Conservation (phyloP, 208 protist species). For the Zelonia costaricensis region DNA sequence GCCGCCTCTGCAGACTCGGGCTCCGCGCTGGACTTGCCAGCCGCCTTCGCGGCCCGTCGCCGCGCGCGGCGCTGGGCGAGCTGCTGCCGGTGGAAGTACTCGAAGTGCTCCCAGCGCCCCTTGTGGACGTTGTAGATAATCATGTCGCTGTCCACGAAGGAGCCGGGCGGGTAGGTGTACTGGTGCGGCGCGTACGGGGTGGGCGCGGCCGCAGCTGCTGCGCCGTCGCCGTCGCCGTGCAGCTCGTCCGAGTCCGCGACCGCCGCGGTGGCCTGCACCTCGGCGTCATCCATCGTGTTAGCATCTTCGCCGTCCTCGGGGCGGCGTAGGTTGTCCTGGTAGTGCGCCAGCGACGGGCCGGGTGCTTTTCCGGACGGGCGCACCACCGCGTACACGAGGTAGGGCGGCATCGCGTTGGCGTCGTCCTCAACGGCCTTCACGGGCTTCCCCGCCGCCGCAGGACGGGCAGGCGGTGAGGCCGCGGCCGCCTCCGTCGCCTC, state of each 20-base stretch:
- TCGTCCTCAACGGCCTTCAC: not conserved
- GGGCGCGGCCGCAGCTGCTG: too few relatives aligned
- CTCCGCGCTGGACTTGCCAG: not conserved
- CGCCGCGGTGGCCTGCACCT: not conserved
- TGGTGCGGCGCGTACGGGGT: conserved; percentile 29
- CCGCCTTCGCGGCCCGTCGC: conserved; percentile 9
- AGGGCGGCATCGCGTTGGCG: conserved; percentile 10
- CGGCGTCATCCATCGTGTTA: not conserved
- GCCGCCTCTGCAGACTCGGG: not conserved
- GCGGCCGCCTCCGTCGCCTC: conserved; percentile 2
- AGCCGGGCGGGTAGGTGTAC: conserved; percentile 34
- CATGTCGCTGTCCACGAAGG: conserved; percentile 61
- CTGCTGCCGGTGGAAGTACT: conserved; percentile 32
- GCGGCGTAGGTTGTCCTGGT: conserved; percentile 22
- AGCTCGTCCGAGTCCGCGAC: not conserved
- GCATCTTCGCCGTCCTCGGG: conserved; percentile 8
- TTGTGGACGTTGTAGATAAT: conserved; percentile 44
- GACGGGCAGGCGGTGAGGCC: not conserved
- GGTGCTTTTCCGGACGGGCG: conserved; percentile 25
- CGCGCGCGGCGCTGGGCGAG: conserved; percentile 17
- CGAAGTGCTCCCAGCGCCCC: conserved; percentile 44
- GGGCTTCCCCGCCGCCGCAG: not conserved
- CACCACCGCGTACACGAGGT: conserved; percentile 33
- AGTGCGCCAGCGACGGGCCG: conserved; percentile 33
- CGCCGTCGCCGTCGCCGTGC: not conserved